Percentiles rank a stretch among this genome's conserved stretches.
Evolutionary conservation across 805 yeast species (phyloP).

Genomic region (Lipomyces sp.): DNA sequence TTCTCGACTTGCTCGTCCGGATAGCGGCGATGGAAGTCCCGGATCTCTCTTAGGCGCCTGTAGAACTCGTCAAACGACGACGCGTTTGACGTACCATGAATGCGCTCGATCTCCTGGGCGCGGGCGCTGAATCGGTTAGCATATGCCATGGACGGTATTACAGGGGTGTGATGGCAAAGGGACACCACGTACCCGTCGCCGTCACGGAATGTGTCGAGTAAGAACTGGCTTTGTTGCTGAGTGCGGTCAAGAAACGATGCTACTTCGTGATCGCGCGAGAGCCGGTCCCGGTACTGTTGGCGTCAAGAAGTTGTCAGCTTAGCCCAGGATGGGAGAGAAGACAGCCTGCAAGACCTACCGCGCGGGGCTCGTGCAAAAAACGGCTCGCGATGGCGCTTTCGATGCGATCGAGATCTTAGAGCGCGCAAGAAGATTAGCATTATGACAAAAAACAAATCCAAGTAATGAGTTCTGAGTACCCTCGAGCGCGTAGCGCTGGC

Average conservation of each 20-base stretch:
- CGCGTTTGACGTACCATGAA: constrained; percentile 33
- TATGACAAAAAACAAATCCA: background rate
- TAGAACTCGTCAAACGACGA: constrained; percentile 43
- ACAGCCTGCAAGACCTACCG: constrained; percentile 35
- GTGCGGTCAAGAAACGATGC: constrained; percentile 50
- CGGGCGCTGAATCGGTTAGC: constrained; percentile 5
- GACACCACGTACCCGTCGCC: constrained; percentile 13
- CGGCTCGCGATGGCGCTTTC: constrained; percentile 65
- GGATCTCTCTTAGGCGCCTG: constrained; percentile 37
- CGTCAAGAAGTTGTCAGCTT: background rate
- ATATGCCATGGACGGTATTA: background rate
- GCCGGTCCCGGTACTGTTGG: constrained; percentile 18
- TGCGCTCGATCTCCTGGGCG: constrained; percentile 24
- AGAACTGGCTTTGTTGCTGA: constrained; percentile 35
- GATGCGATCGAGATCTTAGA: constrained; percentile 65
- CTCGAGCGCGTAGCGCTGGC: constrained; percentile 31
- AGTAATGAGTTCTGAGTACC: constrained; percentile 9
- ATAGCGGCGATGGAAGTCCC: constrained; percentile 36
- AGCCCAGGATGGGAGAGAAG: background rate
- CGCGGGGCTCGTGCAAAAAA: constrained; percentile 37
- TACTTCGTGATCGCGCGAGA: constrained; percentile 57
- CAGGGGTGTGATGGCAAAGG: constrained; percentile 2
- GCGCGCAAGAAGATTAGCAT: background rate
- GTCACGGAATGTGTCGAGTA: constrained; percentile 26
- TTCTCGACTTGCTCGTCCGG: constrained; percentile 37